phyloP scores from a whole-genome alignment of 768 basidiomycete species.

The Tricholoma saponaceum region DNA sequence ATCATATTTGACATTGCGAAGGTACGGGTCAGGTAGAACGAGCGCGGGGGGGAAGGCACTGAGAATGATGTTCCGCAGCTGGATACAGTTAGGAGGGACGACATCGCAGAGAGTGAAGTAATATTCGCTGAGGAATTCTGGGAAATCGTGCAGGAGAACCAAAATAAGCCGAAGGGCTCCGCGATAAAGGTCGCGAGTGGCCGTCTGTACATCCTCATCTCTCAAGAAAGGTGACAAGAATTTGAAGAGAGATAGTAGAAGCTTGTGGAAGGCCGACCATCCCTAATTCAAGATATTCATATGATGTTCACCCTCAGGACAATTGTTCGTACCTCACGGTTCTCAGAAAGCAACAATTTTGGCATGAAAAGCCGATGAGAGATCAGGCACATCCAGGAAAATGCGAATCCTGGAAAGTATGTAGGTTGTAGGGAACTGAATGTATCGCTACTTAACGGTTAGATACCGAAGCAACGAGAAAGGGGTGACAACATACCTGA shows the following conservation, averaged over 20 bases:
- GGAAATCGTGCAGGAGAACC: constrained; percentile 97
- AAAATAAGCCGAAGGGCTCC: constrained; percentile 88
- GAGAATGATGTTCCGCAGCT: constrained; percentile 94
- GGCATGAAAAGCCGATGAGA: constrained; percentile 98
- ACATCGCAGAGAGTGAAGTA: constrained; percentile 94
- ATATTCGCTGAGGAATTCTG: constrained; percentile 95
- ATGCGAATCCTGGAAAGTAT: constrained; percentile 96
- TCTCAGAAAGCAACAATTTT: constrained; percentile 81
- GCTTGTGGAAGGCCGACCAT: constrained; percentile 95
- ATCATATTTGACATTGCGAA: constrained; percentile 71
- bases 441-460: constrained; percentile 64
- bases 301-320: constrained; percentile 1
- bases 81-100: constrained; percentile 90
- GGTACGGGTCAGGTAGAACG: constrained; percentile 81
- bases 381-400: constrained; percentile 96
- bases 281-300: constrained; percentile 43
- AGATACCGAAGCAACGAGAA: constrained; percentile 7
- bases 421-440: constrained; percentile 94
- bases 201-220: constrained; percentile 71
- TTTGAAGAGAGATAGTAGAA: constrained; percentile 90
- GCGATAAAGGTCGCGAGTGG: constrained; percentile 84
- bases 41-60: constrained; percentile 88
- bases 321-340: constrained; percentile 63
- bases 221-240: constrained; percentile 92
- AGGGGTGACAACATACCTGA: constrained; percentile 54